A percentile compares a stretch with the other conserved stretches of the same genome.
These are phyloP conservation scores for Cryptosporidium sp. DNA, from an alignment of 169 alveolate genomes.

Conservation along the genomic window DNA sequence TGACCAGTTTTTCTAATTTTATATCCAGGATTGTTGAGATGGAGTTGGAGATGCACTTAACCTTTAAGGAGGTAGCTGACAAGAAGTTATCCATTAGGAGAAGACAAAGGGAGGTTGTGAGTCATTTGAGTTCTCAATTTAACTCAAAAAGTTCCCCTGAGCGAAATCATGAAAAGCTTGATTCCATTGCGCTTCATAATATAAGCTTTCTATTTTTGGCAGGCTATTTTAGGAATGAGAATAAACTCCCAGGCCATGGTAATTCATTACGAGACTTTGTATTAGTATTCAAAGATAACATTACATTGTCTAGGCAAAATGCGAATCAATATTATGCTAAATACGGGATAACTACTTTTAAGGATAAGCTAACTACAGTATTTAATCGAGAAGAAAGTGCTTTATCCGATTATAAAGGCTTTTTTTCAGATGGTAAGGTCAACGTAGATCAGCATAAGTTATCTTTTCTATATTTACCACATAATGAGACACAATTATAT, in stretches of 20 bases:
- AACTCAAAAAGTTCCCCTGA: not conserved
- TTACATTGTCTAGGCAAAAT: constrained; percentile 49
- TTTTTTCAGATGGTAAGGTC: not conserved
- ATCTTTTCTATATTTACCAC: constrained; percentile 48
- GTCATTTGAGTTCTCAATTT: not conserved
- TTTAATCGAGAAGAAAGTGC: not conserved
- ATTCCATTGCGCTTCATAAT: not conserved
- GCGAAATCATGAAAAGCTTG: not conserved
- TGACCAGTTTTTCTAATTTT: constrained; percentile 47
- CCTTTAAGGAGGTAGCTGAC: not conserved
- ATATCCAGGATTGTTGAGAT: constrained; percentile 62
- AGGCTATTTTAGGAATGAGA: constrained; percentile 25
- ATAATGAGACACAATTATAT: constrained; percentile 31
- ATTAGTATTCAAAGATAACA: constrained; percentile 33
- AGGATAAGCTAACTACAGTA: constrained; percentile 31
- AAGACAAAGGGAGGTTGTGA: constrained; percentile 2
- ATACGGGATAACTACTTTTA: constrained; percentile 60
- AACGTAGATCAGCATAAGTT: constrained; percentile 47
- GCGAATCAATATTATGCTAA: constrained; percentile 58
- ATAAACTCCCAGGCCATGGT: not conserved
- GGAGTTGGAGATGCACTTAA: constrained; percentile 66
- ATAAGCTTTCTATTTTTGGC: constrained; percentile 45
- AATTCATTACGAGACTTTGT: not conserved
- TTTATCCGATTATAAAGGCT: not conserved
- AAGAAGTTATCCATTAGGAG: not conserved